Evolutionary conservation across 441 rosid genomes (phyloP).

Genomic region (Erodium moschatum): DNA sequence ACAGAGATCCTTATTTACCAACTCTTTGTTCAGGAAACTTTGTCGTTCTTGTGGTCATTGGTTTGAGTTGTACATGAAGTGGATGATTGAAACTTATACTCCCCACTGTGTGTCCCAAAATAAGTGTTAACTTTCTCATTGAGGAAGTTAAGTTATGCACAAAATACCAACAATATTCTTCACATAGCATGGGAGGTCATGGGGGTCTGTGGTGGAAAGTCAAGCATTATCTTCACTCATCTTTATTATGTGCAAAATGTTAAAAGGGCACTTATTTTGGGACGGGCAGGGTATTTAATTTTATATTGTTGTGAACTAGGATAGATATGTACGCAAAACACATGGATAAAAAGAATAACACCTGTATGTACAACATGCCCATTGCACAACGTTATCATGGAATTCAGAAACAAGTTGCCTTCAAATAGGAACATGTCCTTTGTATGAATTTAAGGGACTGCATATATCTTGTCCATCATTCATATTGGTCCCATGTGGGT

Average conservation of each 20-base stretch:
- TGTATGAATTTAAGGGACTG: background rate
- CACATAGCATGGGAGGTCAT: background rate
- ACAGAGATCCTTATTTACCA: background rate
- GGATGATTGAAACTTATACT: background rate
- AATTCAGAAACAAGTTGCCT: background rate
- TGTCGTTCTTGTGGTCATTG: background rate
- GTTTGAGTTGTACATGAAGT: background rate
- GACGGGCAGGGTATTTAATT: background rate
- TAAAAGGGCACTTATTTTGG: background rate
- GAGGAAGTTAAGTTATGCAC: background rate
- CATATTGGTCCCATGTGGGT: background rate
- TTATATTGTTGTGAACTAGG: background rate
- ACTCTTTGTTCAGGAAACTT: constrained; percentile 15
- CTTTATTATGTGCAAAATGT: background rate
- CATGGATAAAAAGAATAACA: background rate
- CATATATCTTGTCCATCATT: background rate
- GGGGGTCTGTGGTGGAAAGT: background rate
- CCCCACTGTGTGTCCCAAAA: background rate
- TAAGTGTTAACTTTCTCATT: background rate
- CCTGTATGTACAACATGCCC: background rate
- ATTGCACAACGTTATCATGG: background rate
- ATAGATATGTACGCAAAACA: background rate
- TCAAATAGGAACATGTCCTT: background rate
- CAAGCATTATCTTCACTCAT: background rate
- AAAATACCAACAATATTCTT: background rate